Evolutionary conservation across 2,329 filamentous ascomycete genomes (phyloP), one percentile per base, ranked within the genome.

Genomic region (Diaporthe australafricana): DNA sequence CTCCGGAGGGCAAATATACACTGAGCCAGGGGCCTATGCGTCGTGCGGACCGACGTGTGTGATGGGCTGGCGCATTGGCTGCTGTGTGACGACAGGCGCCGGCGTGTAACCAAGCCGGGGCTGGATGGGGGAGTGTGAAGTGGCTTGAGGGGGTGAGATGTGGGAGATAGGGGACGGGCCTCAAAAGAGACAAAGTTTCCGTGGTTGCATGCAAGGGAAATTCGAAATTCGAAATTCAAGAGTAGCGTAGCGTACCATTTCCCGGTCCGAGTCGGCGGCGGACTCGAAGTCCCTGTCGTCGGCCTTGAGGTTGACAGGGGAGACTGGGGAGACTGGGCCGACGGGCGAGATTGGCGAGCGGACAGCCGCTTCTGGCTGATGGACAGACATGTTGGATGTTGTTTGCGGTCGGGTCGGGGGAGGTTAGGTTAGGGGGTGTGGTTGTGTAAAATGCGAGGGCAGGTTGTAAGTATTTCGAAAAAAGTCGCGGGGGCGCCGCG

Each of bases 241-340:
- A 35, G 32, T 35, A 35, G 32, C 32, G 60, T 25, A 50, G 60
- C 81, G 72, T 82, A 84, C 82, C 74, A 78, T 81, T 75, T 83
- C 81, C 77, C 79, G 82, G 74, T 83, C 82, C 63, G 81, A 83
- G 74, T 76, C 69, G 77, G 77, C 67, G 76, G 75, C 55, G 75
- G 76, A 45, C 72, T 76, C 70, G 55, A 35, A 25, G 55, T 72
- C 69, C 45, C 35, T 75, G 73, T 69, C 76, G 73, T 68, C 74
- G 66, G 47, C 14, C 67, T 52, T 69, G 42, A 73, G 72, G 70
- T 56, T 76, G 70, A 70, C 75, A 71, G 69, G 75, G 69, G 69
- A 68, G 30, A 70, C 47, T 32, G 72, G 70, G 42, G 60, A 65
- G 1, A 65, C 45, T 3, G 60, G 73, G 68, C 62, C 76, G 63